phyloP scores from a whole-genome alignment of 2,329 filamentous ascomycete genomes.

The Paracorniculantispora psalliotae region DNA sequence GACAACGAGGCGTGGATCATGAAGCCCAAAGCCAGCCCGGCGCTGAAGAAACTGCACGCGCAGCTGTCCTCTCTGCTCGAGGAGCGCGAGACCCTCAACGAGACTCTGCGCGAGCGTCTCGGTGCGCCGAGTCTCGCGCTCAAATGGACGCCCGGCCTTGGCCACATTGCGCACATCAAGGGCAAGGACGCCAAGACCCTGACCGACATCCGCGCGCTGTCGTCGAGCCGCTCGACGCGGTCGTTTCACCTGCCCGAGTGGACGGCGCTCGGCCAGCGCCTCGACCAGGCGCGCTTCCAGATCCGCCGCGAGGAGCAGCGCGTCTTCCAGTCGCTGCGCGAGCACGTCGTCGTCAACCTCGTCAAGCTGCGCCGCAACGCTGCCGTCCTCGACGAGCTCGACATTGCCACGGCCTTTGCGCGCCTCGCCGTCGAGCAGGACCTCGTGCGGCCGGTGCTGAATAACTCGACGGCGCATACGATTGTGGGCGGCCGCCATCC shows the following conservation, averaged over 20 bases:
- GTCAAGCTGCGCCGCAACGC: constrained; percentile 86
- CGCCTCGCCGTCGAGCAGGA: constrained; percentile 68
- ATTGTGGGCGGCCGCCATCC: constrained; percentile 86
- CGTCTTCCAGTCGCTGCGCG: constrained; percentile 70
- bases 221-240: constrained; percentile 75
- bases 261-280: constrained; percentile 71
- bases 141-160: constrained; percentile 80
- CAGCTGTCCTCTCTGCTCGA: constrained; percentile 55
- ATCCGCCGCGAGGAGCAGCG: constrained; percentile 81
- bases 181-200: constrained; percentile 61
- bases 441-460: constrained; percentile 69
- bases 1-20: constrained; percentile 60
- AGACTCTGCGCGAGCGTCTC: constrained; percentile 57
- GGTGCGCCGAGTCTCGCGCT: constrained; percentile 64
- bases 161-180: constrained; percentile 87
- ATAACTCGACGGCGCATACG: constrained; percentile 59
- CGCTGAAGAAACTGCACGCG: constrained; percentile 62
- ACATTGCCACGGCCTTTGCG: constrained; percentile 84
- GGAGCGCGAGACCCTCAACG: constrained; percentile 57
- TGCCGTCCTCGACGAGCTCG: constrained; percentile 85
- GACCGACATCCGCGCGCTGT: constrained; percentile 45
- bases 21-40: constrained; percentile 62
- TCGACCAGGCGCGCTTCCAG: constrained; percentile 71
- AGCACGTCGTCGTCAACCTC: constrained; percentile 72
- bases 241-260: constrained; percentile 82